Evolutionary conservation across 129 eudicot genomes (phyloP), one percentile per base, ranked within the genome.

Genomic region (Lonicera japonica): DNA sequence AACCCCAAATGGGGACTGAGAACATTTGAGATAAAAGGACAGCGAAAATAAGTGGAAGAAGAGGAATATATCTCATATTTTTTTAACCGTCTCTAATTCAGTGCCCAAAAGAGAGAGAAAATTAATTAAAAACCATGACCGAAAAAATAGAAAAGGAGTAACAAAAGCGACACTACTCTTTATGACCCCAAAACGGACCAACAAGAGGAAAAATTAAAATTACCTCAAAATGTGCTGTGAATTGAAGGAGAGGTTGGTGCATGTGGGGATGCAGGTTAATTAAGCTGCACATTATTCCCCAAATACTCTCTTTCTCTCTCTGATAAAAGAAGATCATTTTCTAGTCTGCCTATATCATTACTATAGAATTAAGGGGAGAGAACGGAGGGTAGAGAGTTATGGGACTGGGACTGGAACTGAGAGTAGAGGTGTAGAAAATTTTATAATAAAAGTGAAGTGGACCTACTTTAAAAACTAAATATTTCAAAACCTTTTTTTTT

Each of bases 1-100:
- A 79, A 16, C 76, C 71, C 57, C 56, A 73, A 64, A 72, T 84
- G 47, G 11, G 57, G 25, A 9, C 16, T 19, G n/a, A n/a, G n/a
- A 45, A 71, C 60, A 23, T 21, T 53, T 63, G 50, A 50, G 18
- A 69, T 23, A 60, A 77, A 57, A 81, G 16, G 51, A 73, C 67
- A 69, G 67, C 43, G 24, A 68, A 72, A 4, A 68, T 56, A 25
- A 48, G 53, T 29, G 66, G 38, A 25, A 63, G 64, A 38, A 65
- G 57, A 70, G 34, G 41, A 55, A 21, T 47, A 50, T 17, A 43
- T 18, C 60, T 45, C 63, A 72, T 65, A 60, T n/a, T n/a, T 55
- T 70, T 61, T 70, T 70, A 22, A 21, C 20, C 8, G 58, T 66
- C 79, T 76, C 58, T 55, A 77, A 75, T 77, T 77, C 74, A 67